Evolutionary conservation across 768 basidiomycete genomes (phyloP).

Genomic region (Tulasnella sp.): DNA sequence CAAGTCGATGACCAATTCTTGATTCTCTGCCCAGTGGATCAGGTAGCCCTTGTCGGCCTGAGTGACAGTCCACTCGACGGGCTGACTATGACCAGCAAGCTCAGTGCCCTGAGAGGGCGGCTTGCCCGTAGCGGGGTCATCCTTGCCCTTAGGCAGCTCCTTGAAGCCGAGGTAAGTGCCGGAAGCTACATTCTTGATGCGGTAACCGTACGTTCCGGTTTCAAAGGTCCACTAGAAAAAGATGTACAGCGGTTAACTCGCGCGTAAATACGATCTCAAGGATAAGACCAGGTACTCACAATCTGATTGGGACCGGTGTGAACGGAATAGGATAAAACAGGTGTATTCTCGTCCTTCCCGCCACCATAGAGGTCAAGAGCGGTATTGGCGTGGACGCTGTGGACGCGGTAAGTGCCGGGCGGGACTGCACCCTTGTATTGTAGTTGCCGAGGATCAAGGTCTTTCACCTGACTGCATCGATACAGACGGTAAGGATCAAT

Average conservation of each 20-base stretch:
- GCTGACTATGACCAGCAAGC: too few relatives aligned
- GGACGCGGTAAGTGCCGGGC: slow-evolving; percentile 18
- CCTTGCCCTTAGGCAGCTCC: too few relatives aligned
- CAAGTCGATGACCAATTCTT: too few relatives aligned
- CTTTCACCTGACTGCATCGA: too few relatives aligned
- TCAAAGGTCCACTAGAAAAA: slow-evolving; percentile 7
- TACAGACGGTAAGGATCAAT: too few relatives aligned
- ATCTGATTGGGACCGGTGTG: background rate
- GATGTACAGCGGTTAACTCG: background rate
- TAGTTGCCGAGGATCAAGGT: too few relatives aligned
- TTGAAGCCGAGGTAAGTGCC: slow-evolving; percentile 7
- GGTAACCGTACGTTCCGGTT: background rate
- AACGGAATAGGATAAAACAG: background rate
- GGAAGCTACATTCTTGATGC: background rate
- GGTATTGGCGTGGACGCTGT: slow-evolving; percentile 22
- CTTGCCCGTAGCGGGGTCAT: too few relatives aligned
- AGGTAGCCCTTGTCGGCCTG: too few relatives aligned
- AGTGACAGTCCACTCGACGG: too few relatives aligned
- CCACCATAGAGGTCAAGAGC: slow-evolving; percentile 11
- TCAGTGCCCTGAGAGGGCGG: too few relatives aligned
- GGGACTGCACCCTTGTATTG: slow-evolving; percentile 14
- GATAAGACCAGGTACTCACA: background rate
- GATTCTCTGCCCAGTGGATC: too few relatives aligned
- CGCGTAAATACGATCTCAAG: background rate
- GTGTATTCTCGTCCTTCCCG: background rate